These are phyloP conservation scores for Neurospora intermedia DNA, from an alignment of 495 filamentous ascomycete species.

Conservation along the genomic window DNA sequence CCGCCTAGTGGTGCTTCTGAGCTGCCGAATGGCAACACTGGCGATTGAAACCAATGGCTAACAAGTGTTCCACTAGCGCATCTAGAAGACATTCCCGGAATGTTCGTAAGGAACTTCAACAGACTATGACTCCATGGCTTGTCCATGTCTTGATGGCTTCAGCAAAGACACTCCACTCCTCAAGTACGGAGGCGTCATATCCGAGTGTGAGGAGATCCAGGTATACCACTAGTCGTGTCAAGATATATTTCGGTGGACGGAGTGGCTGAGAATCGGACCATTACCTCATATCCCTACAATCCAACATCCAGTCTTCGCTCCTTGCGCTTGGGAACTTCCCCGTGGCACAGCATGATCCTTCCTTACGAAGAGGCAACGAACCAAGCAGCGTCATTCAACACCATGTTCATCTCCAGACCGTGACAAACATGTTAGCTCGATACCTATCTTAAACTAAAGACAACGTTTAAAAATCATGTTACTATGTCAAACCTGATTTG, in stretches of 20 bases:
- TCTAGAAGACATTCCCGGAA: background rate
- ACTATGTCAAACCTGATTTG: background rate
- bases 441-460: background rate
- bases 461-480: background rate
- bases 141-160: background rate
- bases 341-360: background rate
- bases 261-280: background rate
- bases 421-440: background rate
- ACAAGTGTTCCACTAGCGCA: background rate
- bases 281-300: background rate
- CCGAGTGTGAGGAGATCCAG: background rate
- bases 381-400: background rate
- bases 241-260: background rate
- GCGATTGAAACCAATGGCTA: background rate
- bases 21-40: too few relatives aligned
- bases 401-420: background rate
- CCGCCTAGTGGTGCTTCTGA: too few relatives aligned
- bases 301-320: background rate
- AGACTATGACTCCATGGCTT: background rate
- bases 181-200: background rate
- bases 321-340: background rate
- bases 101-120: background rate
- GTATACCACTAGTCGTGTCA: background rate
- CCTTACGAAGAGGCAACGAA: background rate
- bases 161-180: background rate